These are phyloP conservation scores for Blastocrithidia nonstop DNA, from an alignment of 208 protist genomes.

Conservation along the genomic window DNA sequence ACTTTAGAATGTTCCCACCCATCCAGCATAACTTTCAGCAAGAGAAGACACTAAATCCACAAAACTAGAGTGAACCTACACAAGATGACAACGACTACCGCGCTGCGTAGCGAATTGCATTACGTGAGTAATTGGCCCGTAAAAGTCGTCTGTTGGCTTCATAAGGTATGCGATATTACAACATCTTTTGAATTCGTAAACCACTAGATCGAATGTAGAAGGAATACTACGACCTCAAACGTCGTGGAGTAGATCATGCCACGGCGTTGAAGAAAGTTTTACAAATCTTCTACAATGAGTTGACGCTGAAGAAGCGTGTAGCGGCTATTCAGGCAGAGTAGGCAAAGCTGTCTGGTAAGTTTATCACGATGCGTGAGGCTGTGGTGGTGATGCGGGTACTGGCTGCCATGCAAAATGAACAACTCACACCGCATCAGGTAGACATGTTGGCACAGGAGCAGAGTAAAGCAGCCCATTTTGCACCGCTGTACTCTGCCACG, in stretches of 20 bases:
- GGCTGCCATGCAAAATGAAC: conserved; percentile 67
- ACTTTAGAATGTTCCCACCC: conserved; percentile 87
- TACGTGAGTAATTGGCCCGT: conserved; percentile 67
- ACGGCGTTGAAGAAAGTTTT: conserved; percentile 68
- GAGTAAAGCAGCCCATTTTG: conserved; percentile 17
- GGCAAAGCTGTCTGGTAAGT: conserved; percentile 76
- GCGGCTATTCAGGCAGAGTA: conserved; percentile 79
- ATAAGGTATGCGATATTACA: conserved; percentile 86
- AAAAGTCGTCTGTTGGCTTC: conserved; percentile 73
- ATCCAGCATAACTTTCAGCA: conserved; percentile 82
- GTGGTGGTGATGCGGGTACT: conserved; percentile 72
- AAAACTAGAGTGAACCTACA: conserved; percentile 58
- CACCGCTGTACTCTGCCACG: too few species aligned
- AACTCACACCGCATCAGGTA: conserved; percentile 77
- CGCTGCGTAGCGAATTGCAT: conserved; percentile 34
- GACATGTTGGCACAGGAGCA: conserved; percentile 41
- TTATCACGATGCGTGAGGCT: conserved; percentile 84
- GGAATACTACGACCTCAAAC: conserved; percentile 68
- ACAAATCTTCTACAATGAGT: conserved; percentile 57
- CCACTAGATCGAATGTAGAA: conserved; percentile 85
- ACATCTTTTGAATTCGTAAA: conserved; percentile 86
- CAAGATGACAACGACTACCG: conserved; percentile 45
- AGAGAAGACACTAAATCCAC: conserved; percentile 81
- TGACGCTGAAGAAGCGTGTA: conserved; percentile 72
- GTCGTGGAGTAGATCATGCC: conserved; percentile 47